Evolutionary conservation across 1,284 basidiomycete species (phyloP).

Genomic region (Apiotrichum siamense): DNA sequence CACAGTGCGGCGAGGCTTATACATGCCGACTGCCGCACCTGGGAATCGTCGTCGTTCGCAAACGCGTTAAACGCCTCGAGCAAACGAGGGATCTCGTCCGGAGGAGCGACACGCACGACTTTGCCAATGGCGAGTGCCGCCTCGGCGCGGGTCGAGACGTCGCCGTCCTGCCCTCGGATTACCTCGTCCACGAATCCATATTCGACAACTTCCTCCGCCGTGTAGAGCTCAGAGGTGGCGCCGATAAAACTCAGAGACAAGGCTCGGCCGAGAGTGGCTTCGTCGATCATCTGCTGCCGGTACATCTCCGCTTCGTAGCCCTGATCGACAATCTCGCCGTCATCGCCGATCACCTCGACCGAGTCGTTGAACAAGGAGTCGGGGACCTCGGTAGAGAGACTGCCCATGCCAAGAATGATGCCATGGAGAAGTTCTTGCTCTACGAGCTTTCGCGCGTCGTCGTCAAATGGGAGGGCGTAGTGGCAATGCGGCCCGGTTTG

Average conservation of each 20-base stretch:
- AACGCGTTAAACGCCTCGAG: constrained; percentile 73
- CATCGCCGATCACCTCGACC: constrained; percentile 15
- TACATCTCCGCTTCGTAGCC: constrained; percentile 29
- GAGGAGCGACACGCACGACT: constrained; percentile 74
- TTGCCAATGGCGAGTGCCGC: constrained; percentile 83
- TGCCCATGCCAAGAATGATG: constrained; percentile 79
- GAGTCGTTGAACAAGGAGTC: constrained; percentile 31
- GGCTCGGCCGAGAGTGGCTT: constrained; percentile 78
- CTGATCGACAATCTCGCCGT: constrained; percentile 14
- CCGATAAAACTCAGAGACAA: constrained; percentile 92
- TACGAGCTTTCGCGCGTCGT: constrained; percentile 58
- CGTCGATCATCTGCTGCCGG: constrained; percentile 49
- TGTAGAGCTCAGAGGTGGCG: constrained; percentile 51
- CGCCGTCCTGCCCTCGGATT: constrained; percentile 67
- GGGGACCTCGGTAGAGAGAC: constrained; percentile 56
- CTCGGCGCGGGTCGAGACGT: constrained; percentile 79
- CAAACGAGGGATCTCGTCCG: constrained; percentile 62
- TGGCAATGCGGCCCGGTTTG: constrained; percentile 46
- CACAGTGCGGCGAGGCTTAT: constrained; percentile 78
- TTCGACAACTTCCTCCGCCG: constrained; percentile 57
- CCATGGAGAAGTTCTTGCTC: constrained; percentile 74
- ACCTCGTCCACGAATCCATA: constrained; percentile 74
- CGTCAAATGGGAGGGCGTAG: constrained; percentile 52
- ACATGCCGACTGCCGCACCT: constrained; percentile 83
- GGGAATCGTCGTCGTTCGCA: constrained; percentile 65